Conservation (phyloP, 2,329 filamentous ascomycete species). For the Monilinia fructicola region DNA sequence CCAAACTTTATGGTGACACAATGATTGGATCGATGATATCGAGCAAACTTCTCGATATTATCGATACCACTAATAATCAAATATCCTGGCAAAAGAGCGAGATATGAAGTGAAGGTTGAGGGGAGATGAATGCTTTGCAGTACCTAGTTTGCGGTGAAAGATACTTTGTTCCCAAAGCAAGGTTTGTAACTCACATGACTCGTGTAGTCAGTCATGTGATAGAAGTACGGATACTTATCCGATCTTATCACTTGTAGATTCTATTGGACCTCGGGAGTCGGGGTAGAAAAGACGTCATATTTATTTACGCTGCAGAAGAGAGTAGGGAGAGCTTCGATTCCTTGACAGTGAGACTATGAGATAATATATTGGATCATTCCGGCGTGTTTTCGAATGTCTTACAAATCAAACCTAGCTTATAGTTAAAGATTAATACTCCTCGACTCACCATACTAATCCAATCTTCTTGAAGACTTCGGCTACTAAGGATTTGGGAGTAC, state of each 20-base stretch:
- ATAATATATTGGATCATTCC: not conserved
- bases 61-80: not conserved
- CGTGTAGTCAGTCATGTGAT: not conserved
- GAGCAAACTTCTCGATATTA: slow-evolving; percentile 17
- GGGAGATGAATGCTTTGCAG: not conserved
- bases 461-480: not conserved
- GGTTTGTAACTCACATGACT: slow-evolving; percentile 13
- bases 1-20: not conserved
- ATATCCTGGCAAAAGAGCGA: not conserved
- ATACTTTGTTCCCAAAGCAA: slow-evolving; percentile 9
- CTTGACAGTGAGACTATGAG: not conserved
- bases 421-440: not conserved
- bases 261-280: not conserved
- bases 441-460: not conserved
- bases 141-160: not conserved
- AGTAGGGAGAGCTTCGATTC: not conserved
- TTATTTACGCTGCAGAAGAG: not conserved
- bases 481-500: not conserved
- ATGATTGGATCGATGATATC: not conserved
- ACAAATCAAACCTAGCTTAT: not conserved
- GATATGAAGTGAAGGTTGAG: not conserved
- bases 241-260: not conserved
- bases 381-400: not conserved
- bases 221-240: not conserved
- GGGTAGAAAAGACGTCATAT: slow-evolving; percentile 7